Evolutionary conservation across 2,329 filamentous ascomycete species (phyloP), one percentile per base, ranked within the genome.

Genomic region (Colletotrichum liriopes): DNA sequence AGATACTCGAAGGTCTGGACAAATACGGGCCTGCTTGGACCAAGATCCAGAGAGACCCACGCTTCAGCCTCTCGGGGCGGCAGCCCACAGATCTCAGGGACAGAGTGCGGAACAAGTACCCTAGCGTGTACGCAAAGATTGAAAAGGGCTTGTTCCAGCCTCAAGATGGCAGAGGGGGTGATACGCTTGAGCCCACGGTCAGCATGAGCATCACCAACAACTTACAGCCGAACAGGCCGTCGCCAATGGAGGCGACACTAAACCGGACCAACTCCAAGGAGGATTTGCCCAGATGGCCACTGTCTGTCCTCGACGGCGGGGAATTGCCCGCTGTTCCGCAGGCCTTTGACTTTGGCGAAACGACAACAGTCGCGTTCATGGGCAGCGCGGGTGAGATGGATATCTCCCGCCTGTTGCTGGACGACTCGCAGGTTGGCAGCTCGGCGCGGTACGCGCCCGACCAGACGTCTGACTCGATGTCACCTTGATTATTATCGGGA

Each of bases 71-170:
- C n/a, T 85, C 87, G 5, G 87, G 79, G 71, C 84, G 90, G 55
- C 88, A 91, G 74, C 90, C 90, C 1, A 92, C 90, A 0, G 90
- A 92, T 76, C 79, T 92, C 63, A 84, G 90, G 73, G 90, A 92
- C 74, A 85, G 90, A 29, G 85, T 92, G 41, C 86, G 90, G 54
- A 92, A 92, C 79, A 91, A 90, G 75, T 91, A 90, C 74, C 88
- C 89, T 3, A 86, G 86, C 18, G 86, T 89, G 41, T 92, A 90
- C 75, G 83, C 86, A 32, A 82, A 83, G 65, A 88, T 89, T 56
- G 88, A 90, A 76, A 90, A 89, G 79, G 86, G 87, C 41, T 81
- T 83, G 5, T 84, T 88, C 67, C 84, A 86, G 56, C 77, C 82
- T 71, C 84, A 86, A 74, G 83, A 87, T 18, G 78, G 79, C 11